Base-by-base conservation (phyloP, 805 yeast species). In the Kodamaea restingae region DNA sequence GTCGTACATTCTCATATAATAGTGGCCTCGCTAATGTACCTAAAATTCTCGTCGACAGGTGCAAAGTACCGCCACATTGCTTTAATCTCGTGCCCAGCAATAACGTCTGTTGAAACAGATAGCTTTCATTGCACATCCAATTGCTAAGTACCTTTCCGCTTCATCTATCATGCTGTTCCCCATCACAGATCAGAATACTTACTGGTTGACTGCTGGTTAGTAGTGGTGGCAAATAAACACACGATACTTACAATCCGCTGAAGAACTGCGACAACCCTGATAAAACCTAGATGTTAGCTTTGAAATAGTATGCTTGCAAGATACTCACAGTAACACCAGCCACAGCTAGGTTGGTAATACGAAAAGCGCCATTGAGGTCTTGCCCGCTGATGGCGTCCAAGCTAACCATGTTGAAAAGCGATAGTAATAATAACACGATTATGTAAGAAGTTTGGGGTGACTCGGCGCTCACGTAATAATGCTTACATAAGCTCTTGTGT, bases 241-340 rank as follows among this genome's bases (percentile, higher is more conserved):
- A 11, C 14, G 10, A 32, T 39, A 67, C 75, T 36, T 57, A 70
- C 75, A 71, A 41, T 49, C 78, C 76, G 48, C 68, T 64, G 35
- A 74, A 69, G 32, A 76, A 50, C 58, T 76, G 80, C 14, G 75
- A 65, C 18, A 76, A 36, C 4, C 81, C 81, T 18, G 68, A 63
- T 27, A 70, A 51, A 4, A 67, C 66, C 78, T 72, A 41, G 25
- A 10, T 6, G 43, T 21, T 28, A 41, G 55, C 50, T 38, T 20
- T 26, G 39, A 10, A 7, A 15, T 9, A 8, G 12, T 4, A 4
- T 17, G 7, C 30, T 30, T 15, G 18, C 14, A 31, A 10, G 7
- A 6, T 32, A 38, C 41, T 8, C 63, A 78, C 81, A 2, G 80
- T 49, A 29, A 78, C 48, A 1, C 67, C 68, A 3, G 84, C 82